Percentiles rank a stretch among this genome's conserved stretches.
Evolutionary conservation across 2,329 filamentous ascomycete genomes (phyloP).

Genomic region (Penicillium paneum): DNA sequence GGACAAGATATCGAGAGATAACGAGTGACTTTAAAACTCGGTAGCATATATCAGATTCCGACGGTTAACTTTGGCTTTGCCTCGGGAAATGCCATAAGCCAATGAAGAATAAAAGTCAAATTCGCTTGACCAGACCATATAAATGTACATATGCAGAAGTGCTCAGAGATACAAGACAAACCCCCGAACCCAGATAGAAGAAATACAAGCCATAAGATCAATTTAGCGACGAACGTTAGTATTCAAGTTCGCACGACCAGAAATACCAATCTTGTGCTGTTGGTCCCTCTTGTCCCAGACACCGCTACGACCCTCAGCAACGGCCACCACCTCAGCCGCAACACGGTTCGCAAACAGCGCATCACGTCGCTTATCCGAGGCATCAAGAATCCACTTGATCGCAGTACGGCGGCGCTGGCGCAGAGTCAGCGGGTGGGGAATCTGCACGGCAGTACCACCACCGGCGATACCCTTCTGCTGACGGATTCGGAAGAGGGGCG

Average conservation of each 20-base stretch:
- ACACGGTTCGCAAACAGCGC: slow-evolving; percentile 72
- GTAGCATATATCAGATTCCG: background rate
- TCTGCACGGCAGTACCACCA: slow-evolving; percentile 78
- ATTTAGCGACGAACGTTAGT: slow-evolving; percentile 26
- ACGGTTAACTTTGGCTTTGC: background rate
- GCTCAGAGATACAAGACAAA: slow-evolving; percentile 14
- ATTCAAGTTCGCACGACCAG: slow-evolving; percentile 69
- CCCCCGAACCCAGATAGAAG: slow-evolving; percentile 10
- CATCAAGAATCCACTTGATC: slow-evolving; percentile 83
- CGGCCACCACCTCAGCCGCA: slow-evolving; percentile 79
- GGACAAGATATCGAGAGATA: background rate
- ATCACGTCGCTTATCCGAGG: slow-evolving; percentile 74
- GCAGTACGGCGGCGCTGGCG: slow-evolving; percentile 75
- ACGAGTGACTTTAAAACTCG: background rate
- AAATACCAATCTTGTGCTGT: slow-evolving; percentile 78
- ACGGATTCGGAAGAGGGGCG: slow-evolving; percentile 78
- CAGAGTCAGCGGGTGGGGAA: slow-evolving; percentile 72
- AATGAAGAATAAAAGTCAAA: slow-evolving; percentile 7
- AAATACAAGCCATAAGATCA: slow-evolving; percentile 1
- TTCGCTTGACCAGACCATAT: slow-evolving; percentile 16
- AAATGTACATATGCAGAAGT: slow-evolving; percentile 21
- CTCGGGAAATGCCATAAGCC: background rate
- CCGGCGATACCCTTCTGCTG: slow-evolving; percentile 74
- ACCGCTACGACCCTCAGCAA: slow-evolving; percentile 78
- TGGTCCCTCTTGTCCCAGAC: slow-evolving; percentile 79